Conservation (phyloP, 2,329 filamentous ascomycete species). For the Alternaria incomplexa region DNA sequence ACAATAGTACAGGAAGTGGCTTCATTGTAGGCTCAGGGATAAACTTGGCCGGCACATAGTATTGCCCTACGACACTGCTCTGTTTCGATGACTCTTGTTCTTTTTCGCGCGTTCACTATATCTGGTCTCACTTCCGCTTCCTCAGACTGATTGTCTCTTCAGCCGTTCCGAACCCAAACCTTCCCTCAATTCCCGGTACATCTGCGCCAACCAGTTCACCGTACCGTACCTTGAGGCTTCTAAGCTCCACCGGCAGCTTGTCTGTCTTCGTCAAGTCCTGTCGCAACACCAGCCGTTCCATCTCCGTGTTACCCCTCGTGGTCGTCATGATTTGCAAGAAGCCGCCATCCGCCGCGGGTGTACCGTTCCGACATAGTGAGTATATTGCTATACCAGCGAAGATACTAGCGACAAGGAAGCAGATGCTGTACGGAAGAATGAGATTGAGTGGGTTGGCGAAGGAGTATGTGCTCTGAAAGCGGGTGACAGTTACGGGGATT, state of each 20-base stretch:
- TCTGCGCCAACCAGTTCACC: slow-evolving; percentile 3
- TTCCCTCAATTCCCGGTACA: neutral
- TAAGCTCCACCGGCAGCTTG: slow-evolving; percentile 1
- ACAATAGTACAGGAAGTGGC: neutral
- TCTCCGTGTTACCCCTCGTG: slow-evolving; percentile 10
- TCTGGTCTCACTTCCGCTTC: too few relatives aligned
- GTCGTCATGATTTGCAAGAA: slow-evolving; percentile 20
- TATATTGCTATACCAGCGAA: slow-evolving; percentile 6
- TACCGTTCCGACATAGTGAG: slow-evolving; percentile 7
- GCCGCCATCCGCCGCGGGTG: slow-evolving; percentile 9
- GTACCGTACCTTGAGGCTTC: slow-evolving; percentile 6
- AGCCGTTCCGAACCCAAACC: slow-evolving; percentile 8
- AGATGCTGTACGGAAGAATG: slow-evolving; percentile 13
- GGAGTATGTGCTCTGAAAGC: slow-evolving; percentile 6
- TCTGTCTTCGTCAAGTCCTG: neutral
- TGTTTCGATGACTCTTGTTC: too few relatives aligned
- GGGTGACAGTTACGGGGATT: slow-evolving; percentile 1
- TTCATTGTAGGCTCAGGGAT: neutral
- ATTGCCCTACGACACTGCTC: too few relatives aligned
- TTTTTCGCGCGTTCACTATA: too few relatives aligned
- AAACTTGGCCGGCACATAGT: too few relatives aligned
- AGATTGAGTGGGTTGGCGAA: slow-evolving; percentile 8
- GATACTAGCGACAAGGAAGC: neutral
- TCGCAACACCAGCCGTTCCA: slow-evolving; percentile 2
- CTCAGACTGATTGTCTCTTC: slow-evolving; percentile 1